Conservation (phyloP, 2,329 filamentous ascomycete genomes). For the Stagonosporopsis vannaccii region DNA sequence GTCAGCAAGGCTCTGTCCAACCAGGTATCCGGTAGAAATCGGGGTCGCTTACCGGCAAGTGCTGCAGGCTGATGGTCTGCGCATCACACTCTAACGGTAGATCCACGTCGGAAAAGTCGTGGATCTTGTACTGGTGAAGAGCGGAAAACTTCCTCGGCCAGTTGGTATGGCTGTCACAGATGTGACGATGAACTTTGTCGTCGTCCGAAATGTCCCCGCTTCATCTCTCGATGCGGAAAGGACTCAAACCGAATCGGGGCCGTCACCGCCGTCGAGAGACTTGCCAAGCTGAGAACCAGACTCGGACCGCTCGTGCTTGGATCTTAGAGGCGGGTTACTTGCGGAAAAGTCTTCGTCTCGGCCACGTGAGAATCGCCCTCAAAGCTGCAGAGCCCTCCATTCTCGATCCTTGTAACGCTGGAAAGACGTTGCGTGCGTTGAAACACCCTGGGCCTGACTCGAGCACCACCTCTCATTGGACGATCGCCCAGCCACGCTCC, state of each 20-base stretch:
- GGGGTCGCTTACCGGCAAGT: conserved; percentile 30
- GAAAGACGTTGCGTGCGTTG: not conserved
- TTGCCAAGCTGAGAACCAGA: conserved; percentile 6
- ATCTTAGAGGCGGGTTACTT: conserved; percentile 27
- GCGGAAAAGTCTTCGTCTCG: conserved; percentile 24
- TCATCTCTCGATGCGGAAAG: conserved; percentile 4
- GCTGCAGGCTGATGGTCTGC: conserved; percentile 34
- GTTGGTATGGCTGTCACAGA: conserved; percentile 9
- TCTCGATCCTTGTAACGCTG: not conserved
- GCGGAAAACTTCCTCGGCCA: conserved; percentile 28
- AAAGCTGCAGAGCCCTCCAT: conserved; percentile 3
- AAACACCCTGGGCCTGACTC: conserved; percentile 8
- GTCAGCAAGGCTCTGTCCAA: conserved; percentile 6
- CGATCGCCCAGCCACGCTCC: conserved; percentile 6
- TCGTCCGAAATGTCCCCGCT: conserved; percentile 13
- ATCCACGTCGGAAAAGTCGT: conserved; percentile 19
- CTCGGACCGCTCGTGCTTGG: not conserved
- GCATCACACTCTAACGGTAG: conserved; percentile 21
- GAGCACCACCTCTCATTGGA: conserved; percentile 20
- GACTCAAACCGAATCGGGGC: conserved; percentile 5
- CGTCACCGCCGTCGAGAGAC: not conserved
- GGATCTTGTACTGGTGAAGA: conserved; percentile 15
- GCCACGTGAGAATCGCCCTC: conserved; percentile 7
- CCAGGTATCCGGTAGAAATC: conserved; percentile 6
- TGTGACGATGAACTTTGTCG: conserved; percentile 15